These are phyloP conservation scores for Botrytis galanthina DNA, from an alignment of 2,329 filamentous ascomycete genomes.

Conservation along the genomic window DNA sequence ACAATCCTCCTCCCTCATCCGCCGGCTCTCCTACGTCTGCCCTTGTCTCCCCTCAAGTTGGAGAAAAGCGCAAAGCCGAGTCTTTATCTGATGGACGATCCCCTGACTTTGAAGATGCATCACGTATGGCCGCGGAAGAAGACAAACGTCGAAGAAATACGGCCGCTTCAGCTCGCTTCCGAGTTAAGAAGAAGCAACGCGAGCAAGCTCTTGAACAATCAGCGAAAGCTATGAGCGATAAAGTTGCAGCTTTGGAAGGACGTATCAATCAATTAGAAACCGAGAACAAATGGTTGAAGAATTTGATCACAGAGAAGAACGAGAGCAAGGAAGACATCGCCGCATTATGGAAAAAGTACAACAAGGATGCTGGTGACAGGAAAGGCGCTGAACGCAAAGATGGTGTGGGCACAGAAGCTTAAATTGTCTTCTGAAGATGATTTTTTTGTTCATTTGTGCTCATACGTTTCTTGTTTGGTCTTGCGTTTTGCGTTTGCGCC, in stretches of 20 bases:
- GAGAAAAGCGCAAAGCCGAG: conserved; percentile 38
- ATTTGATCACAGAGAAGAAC: conserved; percentile 79
- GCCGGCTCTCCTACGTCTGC: conserved; percentile 27
- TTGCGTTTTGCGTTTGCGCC: conserved; percentile 22
- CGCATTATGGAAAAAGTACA: conserved; percentile 43
- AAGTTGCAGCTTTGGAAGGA: conserved; percentile 69
- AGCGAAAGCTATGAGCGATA: conserved; percentile 80
- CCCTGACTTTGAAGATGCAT: conserved; percentile 62
- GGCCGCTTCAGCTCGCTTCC: conserved; percentile 82
- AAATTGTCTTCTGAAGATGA: conserved; percentile 12
- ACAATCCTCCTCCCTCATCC: conserved; percentile 27
- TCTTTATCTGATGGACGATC: conserved; percentile 40
- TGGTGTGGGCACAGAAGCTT: conserved; percentile 37
- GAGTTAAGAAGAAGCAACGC: conserved; percentile 93
- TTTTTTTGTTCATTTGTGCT: background rate
- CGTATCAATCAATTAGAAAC: conserved; percentile 76
- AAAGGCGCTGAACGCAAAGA: conserved; percentile 37
- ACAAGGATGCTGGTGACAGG: conserved; percentile 36
- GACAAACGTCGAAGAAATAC: conserved; percentile 89
- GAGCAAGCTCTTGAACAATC: conserved; percentile 81
- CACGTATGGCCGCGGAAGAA: conserved; percentile 75
- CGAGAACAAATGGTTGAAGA: conserved; percentile 80
- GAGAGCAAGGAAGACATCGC: conserved; percentile 46
- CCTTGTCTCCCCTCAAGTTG: conserved; percentile 32
- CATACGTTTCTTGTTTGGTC: background rate